phyloP scores from a whole-genome alignment of 2,329 filamentous ascomycete species.

The Epichloe sibirici region DNA sequence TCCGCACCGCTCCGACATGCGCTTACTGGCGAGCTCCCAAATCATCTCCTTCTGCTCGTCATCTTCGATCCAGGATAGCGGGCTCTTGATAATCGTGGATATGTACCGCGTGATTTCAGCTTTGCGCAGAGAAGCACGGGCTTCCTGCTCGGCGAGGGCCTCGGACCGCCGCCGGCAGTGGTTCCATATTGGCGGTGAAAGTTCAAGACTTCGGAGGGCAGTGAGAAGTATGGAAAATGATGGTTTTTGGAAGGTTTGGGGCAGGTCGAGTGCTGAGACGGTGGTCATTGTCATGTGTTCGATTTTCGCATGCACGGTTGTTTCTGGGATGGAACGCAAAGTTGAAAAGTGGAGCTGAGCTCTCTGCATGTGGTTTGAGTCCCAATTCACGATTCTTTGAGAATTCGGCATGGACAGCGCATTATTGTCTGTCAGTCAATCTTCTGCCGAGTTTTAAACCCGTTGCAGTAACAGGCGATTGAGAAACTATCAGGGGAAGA shows the following conservation, averaged over 20 bases:
- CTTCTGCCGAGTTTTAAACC: too few species aligned
- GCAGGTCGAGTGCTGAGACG: constrained; percentile 45
- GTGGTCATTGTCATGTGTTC: neutral
- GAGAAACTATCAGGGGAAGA: too few species aligned
- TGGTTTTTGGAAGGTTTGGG: constrained; percentile 72
- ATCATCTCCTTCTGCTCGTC: constrained; percentile 55
- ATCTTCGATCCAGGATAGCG: constrained; percentile 54
- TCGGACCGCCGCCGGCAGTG: constrained; percentile 28
- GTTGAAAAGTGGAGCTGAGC: neutral
- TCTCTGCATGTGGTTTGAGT: too few species aligned
- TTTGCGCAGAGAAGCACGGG: constrained; percentile 28
- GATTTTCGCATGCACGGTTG: neutral
- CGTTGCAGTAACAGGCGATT: too few species aligned
- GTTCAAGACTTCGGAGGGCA: constrained; percentile 53
- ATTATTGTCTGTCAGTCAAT: too few species aligned
- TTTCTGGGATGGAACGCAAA: neutral
- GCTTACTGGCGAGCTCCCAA: constrained; percentile 67
- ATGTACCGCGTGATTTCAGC: constrained; percentile 53
- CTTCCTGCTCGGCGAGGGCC: constrained; percentile 29
- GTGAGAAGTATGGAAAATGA: constrained; percentile 49
- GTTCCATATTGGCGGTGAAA: constrained; percentile 59
- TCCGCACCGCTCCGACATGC: constrained; percentile 78
- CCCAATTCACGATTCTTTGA: too few species aligned
- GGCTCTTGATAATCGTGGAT: constrained; percentile 54
- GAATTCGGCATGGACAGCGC: too few species aligned